A percentile compares a stretch with the other conserved stretches of the same genome.
These are phyloP conservation scores for Hymenoscyphus albidus DNA, from an alignment of 2,329 filamentous ascomycete genomes.

Conservation along the genomic window DNA sequence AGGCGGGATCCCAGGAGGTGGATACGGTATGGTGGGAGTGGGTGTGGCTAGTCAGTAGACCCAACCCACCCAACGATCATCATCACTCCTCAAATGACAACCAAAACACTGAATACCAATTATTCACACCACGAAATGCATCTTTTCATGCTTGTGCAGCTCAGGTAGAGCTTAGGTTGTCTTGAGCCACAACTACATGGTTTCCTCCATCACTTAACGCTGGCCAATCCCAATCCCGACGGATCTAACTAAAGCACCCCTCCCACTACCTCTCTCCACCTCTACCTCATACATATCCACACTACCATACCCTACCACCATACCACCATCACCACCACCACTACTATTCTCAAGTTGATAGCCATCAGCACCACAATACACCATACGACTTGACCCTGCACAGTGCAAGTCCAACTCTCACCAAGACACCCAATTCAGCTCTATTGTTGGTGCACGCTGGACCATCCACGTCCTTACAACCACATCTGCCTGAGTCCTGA, in stretches of 20 bases:
- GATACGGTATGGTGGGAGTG: too few relatives aligned
- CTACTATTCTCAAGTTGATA: background rate
- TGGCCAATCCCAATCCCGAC: too few relatives aligned
- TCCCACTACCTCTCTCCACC: too few relatives aligned
- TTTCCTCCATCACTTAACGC: background rate
- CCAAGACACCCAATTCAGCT: background rate
- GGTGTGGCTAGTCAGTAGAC: background rate
- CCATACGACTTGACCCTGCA: background rate
- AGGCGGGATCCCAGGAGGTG: too few relatives aligned
- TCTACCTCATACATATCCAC: constrained; percentile 5
- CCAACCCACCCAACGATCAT: constrained; percentile 9
- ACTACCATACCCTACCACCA: constrained; percentile 1
- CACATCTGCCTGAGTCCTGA: constrained; percentile 13
- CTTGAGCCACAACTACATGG: too few relatives aligned
- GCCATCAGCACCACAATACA: background rate
- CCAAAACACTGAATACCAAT: constrained; percentile 14
- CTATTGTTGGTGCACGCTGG: constrained; percentile 22
- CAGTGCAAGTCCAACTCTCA: background rate
- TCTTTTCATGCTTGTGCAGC: constrained; percentile 19
- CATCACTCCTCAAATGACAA: constrained; percentile 17
- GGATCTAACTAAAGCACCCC: too few relatives aligned
- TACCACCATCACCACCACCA: background rate
- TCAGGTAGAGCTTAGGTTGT: constrained; percentile 25
- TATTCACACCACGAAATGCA: constrained; percentile 21
- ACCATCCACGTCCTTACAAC: constrained; percentile 8